Evolutionary conservation across 495 filamentous ascomycete species (phyloP), one percentile per base, ranked within the genome.

Genomic region (Achaetomiella virescens): DNA sequence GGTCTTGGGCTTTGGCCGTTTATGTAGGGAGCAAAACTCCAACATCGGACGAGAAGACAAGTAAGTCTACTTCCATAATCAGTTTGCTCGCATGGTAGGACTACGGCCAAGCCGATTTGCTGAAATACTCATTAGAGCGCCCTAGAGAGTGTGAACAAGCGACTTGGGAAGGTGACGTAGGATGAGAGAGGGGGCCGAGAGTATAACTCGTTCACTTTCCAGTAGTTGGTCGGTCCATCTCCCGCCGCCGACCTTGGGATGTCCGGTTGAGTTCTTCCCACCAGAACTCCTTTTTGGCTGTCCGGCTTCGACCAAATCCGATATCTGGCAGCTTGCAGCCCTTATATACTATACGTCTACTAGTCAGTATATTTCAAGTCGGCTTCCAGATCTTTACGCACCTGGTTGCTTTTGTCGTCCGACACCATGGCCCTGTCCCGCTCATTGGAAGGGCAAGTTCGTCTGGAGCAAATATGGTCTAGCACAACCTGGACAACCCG

Each of bases 311-410:
- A 0, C n/a, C 36, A 40, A 41, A 15, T 29, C 15, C 27, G 50
- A 52, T 31, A n/a, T 52, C 17, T 52, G 51, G 40, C 24, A 53
- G 37, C 51, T 53, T 9, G 40, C 27, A 15, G 52, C 20, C 11
- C 15, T 55, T 38, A 7, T 48, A 0, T 48, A 15, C 31, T 48
- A 18, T 10, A 43, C 24, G 14, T 48, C 0, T 14, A 55, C 31
- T 14, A 17, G 6, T 36, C 11, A 17, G 3, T 27, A 48, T 55
- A 25, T 55, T 52, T 9, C 50, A 44, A n/a, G 25, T 44, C 38
- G 50, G 50, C 27, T 33, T 43, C 38, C 38, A 14, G 10, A 21
- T 43, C 27, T n/a, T 44, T 40, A 5, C 17, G 6, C 27, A 11
- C 10, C 38, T 52, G 22, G 27, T 52, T 11, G 24, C n/a, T 4